Base-by-base conservation (phyloP, 176 grass and related monocot species). In the Oryza meridionalis region DNA sequence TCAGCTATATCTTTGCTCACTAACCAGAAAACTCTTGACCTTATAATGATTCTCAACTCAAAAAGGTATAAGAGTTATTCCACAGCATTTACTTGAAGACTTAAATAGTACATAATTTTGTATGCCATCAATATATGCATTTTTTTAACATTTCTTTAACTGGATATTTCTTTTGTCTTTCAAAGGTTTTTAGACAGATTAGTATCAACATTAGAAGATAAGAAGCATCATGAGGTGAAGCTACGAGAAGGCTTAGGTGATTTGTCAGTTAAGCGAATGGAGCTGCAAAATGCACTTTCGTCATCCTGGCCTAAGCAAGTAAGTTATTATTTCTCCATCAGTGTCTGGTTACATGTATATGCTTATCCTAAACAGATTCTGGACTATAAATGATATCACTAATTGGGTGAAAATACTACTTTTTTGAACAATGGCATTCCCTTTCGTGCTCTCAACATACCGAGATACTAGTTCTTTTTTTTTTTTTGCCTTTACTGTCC, bases 271-370 rank as follows among this genome's bases (percentile, higher is more conserved):
- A 98, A 94, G 87, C 91, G 89, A 5, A 93, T 98, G 88, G 96
- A 98, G 78, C 83, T 98, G 79, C 96, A 98, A 76, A 96, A 98
- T 40, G 79, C 93, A 71, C 73, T 93, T 62, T 93, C 95, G 53
- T 97, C 90, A 82, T 94, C 90, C 31, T 97, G 95, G 95, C 95
- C 95, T 0, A 97, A 97, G 73, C 96, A 95, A 84, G 96, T 98
- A 87, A 81, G 87, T 89, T 10, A 29, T 5, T 27, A 72, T 38
- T 55, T 77, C 9, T 63, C 16, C 40, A 13, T 66, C 43, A 31
- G 2, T 82, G 27, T 79, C 35, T 66, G 8, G 1, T 67, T 85
- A 35, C 14, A 35, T 77, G 44, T 21, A 77, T 89, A 21, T 70
- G 72, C 61, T 49, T 87, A 15, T 79, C 82, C 61, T 70, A 49